Percentiles rank a stretch among this genome's conserved stretches.
Evolutionary conservation across 2,329 filamentous ascomycete genomes (phyloP).

Genomic region (Sodiomyces alkalinus): DNA sequence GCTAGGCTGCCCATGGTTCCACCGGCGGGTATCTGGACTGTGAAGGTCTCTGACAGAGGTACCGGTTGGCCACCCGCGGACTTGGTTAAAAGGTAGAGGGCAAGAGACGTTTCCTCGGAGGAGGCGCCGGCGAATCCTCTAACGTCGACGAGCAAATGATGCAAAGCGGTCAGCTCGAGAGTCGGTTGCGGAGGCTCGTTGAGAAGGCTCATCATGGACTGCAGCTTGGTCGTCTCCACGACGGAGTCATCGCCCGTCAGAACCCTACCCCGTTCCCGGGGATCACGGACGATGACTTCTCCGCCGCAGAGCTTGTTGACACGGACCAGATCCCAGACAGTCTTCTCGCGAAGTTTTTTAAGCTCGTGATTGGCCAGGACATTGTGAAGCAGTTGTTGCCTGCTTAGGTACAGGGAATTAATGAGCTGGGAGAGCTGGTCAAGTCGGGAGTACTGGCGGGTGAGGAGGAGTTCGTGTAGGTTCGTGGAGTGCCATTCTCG

Average conservation of each 20-base stretch:
- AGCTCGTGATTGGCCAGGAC: conserved; percentile 82
- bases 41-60: conserved; percentile 70
- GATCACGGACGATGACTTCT: conserved; percentile 89
- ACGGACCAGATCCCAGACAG: conserved; percentile 86
- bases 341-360: conserved; percentile 64
- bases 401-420: conserved; percentile 65
- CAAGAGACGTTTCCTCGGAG: conserved; percentile 59
- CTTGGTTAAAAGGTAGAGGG: conserved; percentile 65
- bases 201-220: conserved; percentile 90
- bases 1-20: conserved; percentile 53
- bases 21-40: conserved; percentile 60
- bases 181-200: conserved; percentile 61
- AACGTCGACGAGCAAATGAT: conserved; percentile 73
- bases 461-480: conserved; percentile 77
- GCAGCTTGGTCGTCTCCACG: conserved; percentile 76
- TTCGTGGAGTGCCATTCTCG: conserved; percentile 98
- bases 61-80: conserved; percentile 44
- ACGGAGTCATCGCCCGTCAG: conserved; percentile 87
- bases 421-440: conserved; percentile 73
- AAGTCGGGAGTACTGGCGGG: conserved; percentile 64
- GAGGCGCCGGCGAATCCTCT: conserved; percentile 67
- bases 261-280: conserved; percentile 66
- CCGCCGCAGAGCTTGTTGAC: conserved; percentile 91
- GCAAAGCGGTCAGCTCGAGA: conserved; percentile 54
- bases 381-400: conserved; percentile 85